Evolutionary conservation across 495 filamentous ascomycete species (phyloP).

Genomic region (Penicillium macrosclerotiorum): DNA sequence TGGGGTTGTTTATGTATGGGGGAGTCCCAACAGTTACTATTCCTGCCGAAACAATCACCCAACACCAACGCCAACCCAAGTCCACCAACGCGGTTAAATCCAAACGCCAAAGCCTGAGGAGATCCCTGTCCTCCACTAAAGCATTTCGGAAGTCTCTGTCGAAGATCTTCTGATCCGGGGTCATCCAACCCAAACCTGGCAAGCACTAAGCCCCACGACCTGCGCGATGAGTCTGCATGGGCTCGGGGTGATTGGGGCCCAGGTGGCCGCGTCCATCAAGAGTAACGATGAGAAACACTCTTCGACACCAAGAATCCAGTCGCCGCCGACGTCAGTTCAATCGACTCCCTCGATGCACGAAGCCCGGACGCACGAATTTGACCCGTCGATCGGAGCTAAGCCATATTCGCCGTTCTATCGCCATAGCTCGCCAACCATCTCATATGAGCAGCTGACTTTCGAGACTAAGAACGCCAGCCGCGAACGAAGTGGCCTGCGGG

Average conservation of each 20-base stretch:
- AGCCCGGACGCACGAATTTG: constrained; percentile 30
- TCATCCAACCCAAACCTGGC: not conserved
- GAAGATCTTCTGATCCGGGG: constrained; percentile 12
- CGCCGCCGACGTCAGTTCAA: constrained; percentile 15
- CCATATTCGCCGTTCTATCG: constrained; percentile 61
- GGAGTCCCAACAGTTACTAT: constrained; percentile 19
- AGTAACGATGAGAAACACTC: constrained; percentile 21
- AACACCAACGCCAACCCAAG: constrained; percentile 6
- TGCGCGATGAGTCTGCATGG: constrained; percentile 28
- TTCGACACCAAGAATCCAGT: constrained; percentile 10
- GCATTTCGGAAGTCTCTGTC: constrained; percentile 9
- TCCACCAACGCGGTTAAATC: constrained; percentile 5
- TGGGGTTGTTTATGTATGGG: constrained; percentile 30
- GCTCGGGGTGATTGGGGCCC: constrained; percentile 32
- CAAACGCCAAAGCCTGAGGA: constrained; percentile 9
- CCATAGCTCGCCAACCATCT: constrained; percentile 48
- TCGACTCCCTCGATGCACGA: constrained; percentile 20
- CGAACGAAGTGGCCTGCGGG: constrained; percentile 20
- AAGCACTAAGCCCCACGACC: not conserved
- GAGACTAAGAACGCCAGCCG: constrained; percentile 33
- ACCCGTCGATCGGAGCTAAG: constrained; percentile 42
- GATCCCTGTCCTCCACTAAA: constrained; percentile 9
- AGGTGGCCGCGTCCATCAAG: constrained; percentile 29
- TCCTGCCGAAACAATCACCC: constrained; percentile 17
- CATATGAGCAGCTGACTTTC: constrained; percentile 43